These are phyloP conservation scores for Vittaforma corneae DNA, from an alignment of 371 early-diverging fungal species.

Conservation along the genomic window DNA sequence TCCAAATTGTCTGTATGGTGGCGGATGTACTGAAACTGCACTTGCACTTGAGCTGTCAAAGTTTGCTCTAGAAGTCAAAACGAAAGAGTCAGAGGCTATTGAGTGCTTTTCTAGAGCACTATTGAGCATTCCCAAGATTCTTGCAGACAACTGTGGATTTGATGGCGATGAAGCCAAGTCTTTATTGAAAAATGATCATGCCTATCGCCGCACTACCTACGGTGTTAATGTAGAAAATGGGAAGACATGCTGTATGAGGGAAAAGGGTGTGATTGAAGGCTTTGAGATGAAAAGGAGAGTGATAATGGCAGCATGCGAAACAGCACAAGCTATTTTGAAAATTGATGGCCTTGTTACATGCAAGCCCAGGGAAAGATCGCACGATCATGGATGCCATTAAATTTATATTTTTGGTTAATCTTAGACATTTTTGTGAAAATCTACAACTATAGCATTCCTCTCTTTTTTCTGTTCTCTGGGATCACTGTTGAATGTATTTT, in stretches of 20 bases:
- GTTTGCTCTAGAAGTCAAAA: constrained; percentile 73
- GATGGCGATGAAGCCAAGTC: constrained; percentile 82
- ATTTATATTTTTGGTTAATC: neutral
- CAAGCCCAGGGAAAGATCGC: constrained; percentile 66
- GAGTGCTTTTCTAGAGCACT: constrained; percentile 87
- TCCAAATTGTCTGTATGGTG: constrained; percentile 86
- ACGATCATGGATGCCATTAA: constrained; percentile 37
- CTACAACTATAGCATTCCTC: too few species aligned
- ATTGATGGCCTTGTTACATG: constrained; percentile 94
- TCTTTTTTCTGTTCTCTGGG: too few species aligned
- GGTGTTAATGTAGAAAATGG: constrained; percentile 68
- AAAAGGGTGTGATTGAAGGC: constrained; percentile 82
- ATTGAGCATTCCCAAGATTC: constrained; percentile 83
- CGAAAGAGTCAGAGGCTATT: constrained; percentile 87
- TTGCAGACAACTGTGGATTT: constrained; percentile 95
- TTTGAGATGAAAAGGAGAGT: constrained; percentile 93
- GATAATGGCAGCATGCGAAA: constrained; percentile 83
- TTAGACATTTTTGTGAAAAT: too few species aligned
- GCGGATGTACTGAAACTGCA: constrained; percentile 73
- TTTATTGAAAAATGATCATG: constrained; percentile 77
- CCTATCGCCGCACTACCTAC: constrained; percentile 66
- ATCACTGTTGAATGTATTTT: too few species aligned
- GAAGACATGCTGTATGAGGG: constrained; percentile 69
- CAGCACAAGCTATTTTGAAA: constrained; percentile 92
- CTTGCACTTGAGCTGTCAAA: constrained; percentile 89